These are phyloP conservation scores for Raphanus raphanistrum DNA, from an alignment of 345 rosid species.

Conservation along the genomic window DNA sequence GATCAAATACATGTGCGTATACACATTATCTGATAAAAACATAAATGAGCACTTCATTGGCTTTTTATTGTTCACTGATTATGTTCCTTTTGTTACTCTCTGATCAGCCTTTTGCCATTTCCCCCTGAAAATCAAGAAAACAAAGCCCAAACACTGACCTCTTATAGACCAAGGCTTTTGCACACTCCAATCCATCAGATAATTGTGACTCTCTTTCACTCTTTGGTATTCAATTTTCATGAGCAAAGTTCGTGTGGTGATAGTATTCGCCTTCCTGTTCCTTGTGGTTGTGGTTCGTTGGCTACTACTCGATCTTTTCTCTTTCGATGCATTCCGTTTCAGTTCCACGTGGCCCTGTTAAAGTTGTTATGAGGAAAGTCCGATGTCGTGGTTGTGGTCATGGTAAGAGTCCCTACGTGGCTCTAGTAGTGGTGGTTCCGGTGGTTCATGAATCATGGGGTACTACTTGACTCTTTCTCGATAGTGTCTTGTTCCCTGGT, in stretches of 20 bases:
- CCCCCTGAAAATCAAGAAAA: neutral
- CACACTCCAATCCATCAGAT: neutral
- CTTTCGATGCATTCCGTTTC: neutral
- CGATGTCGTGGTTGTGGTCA: too few species aligned
- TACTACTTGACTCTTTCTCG: neutral
- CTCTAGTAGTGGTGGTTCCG: neutral
- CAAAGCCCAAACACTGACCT: neutral
- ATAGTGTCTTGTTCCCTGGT: neutral
- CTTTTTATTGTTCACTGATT: conserved; percentile 1
- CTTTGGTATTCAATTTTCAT: neutral
- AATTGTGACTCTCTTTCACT: neutral
- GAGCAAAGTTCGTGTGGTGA: neutral
- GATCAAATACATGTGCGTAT: too few species aligned
- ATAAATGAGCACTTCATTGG: conserved; percentile 10
- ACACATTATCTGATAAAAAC: too few species aligned
- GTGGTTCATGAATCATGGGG: neutral
- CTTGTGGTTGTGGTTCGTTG: neutral
- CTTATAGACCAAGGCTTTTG: neutral
- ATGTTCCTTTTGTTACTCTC: neutral
- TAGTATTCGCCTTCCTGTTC: neutral
- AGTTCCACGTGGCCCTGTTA: too few species aligned
- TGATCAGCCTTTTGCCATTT: neutral
- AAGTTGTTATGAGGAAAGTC: too few species aligned
- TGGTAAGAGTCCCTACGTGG: too few species aligned
- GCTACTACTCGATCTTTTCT: neutral